Percentiles rank a stretch among this genome's conserved stretches.
Conservation (phyloP, 1,139 yeast genomes). For the Debaryomycetaceae sp. region DNA sequence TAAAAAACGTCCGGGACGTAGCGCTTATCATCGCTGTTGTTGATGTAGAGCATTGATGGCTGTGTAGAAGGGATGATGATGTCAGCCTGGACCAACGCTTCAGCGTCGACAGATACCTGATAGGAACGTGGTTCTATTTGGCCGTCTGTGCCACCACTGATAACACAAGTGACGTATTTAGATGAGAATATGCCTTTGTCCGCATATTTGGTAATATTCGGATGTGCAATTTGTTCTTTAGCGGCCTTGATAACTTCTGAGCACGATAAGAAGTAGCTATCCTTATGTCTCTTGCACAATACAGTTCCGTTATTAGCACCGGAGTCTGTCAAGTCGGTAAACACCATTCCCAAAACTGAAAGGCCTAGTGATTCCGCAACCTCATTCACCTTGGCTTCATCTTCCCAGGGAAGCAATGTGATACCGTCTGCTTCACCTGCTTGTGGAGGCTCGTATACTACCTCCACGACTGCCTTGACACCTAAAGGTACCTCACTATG, state of each 20-base stretch:
- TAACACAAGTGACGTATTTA: constrained; percentile 88
- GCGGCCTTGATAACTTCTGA: constrained; percentile 88
- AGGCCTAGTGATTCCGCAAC: constrained; percentile 65
- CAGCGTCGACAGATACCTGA: constrained; percentile 86
- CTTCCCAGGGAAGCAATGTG: constrained; percentile 61
- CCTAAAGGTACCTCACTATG: constrained; percentile 90
- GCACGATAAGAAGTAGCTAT: constrained; percentile 83
- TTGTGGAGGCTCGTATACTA: constrained; percentile 93
- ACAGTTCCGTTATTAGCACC: constrained; percentile 88
- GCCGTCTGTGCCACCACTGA: constrained; percentile 80
- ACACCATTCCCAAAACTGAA: constrained; percentile 74
- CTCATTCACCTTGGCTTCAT: constrained; percentile 50
- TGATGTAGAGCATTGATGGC: constrained; percentile 83
- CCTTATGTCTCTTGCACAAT: constrained; percentile 87
- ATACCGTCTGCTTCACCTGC: constrained; percentile 83
- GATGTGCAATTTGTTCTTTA: constrained; percentile 61
- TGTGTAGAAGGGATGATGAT: constrained; percentile 85
- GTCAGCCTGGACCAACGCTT: constrained; percentile 83
- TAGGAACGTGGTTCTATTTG: constrained; percentile 90
- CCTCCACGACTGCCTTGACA: constrained; percentile 88
- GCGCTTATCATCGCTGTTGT: constrained; percentile 63
- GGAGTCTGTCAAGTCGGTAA: constrained; percentile 86
- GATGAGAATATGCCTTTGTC: constrained; percentile 73
- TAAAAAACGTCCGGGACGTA: constrained; percentile 95
- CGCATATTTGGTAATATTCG: constrained; percentile 67